A percentile compares a stretch with the other conserved stretches of the same genome.
Conservation (phyloP, 345 rosid genomes). For the Eucalyptus albens region DNA sequence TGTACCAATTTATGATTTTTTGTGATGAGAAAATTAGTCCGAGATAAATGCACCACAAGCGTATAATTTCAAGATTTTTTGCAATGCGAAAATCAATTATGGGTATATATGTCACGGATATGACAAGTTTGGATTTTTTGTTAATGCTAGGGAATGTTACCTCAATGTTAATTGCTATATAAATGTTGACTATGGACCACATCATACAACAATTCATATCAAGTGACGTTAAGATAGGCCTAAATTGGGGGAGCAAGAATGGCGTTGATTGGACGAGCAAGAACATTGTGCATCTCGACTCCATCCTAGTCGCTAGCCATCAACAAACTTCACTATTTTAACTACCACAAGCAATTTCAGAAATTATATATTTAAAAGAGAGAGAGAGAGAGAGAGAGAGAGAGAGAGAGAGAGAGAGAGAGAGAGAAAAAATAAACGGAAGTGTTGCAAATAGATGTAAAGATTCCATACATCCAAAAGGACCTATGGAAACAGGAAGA, state of each 20-base stretch:
- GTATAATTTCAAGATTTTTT: no score
- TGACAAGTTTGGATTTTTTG: no score
- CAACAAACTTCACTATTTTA: background rate
- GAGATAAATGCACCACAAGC: background rate
- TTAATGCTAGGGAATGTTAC: no score
- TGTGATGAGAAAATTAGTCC: background rate
- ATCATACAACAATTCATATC: background rate
- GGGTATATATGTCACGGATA: no score
- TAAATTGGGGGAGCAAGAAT: background rate
- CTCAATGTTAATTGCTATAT: no score
- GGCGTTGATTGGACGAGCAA: background rate
- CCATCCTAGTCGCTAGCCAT: background rate
- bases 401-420: background rate
- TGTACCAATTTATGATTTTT: background rate
- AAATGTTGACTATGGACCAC: background rate
- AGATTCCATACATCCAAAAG: background rate
- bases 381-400: no score
- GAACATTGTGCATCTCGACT: background rate
- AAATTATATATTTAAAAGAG: background rate
- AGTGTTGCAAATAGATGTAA: accelerated
- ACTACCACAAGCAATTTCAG: background rate
- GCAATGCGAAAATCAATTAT: no score
- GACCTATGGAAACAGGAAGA: background rate
- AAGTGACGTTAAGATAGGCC: background rate
- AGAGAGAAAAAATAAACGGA: background rate